A percentile compares a stretch with the other conserved stretches of the same genome.
Conservation (phyloP, 73 alveolate species). For the Breviolum minutum region DNA sequence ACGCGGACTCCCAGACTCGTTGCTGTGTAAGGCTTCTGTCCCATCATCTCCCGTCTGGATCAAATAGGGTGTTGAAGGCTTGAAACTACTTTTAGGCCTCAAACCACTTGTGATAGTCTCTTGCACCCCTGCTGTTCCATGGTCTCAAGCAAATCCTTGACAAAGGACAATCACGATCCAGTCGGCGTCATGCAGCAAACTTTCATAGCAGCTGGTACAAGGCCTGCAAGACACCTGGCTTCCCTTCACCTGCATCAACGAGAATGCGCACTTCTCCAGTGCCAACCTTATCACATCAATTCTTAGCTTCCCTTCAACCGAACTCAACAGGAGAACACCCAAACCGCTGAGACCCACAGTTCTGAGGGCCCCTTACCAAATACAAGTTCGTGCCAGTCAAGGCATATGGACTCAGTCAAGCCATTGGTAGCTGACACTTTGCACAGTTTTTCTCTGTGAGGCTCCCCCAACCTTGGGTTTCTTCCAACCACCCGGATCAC, state of each 20-base stretch:
- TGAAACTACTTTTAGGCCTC: background rate
- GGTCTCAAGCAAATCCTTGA: constrained; percentile 15
- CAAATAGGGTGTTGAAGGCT: background rate
- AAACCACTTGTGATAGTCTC: constrained; percentile 16
- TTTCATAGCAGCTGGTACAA: background rate
- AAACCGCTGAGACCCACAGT: background rate
- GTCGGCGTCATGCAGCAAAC: background rate
- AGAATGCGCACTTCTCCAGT: constrained; percentile 57
- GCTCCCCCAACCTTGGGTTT: constrained; percentile 35
- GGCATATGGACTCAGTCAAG: constrained; percentile 29
- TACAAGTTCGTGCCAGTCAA: constrained; percentile 71
- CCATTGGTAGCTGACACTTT: background rate
- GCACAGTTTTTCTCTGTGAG: background rate
- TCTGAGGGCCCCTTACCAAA: background rate
- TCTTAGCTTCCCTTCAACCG: background rate
- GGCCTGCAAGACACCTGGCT: constrained; percentile 71
- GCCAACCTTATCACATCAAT: constrained; percentile 24
- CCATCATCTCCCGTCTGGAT: background rate
- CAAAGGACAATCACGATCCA: background rate
- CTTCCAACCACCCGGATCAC: constrained; percentile 50
- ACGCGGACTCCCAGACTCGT: background rate
- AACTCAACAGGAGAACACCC: background rate
- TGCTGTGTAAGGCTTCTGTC: background rate
- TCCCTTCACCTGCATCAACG: constrained; percentile 68
- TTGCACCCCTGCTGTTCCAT: constrained; percentile 69